Base-by-base conservation (phyloP, 2,329 filamentous ascomycete genomes). In the Colletotrichum caudatum region DNA sequence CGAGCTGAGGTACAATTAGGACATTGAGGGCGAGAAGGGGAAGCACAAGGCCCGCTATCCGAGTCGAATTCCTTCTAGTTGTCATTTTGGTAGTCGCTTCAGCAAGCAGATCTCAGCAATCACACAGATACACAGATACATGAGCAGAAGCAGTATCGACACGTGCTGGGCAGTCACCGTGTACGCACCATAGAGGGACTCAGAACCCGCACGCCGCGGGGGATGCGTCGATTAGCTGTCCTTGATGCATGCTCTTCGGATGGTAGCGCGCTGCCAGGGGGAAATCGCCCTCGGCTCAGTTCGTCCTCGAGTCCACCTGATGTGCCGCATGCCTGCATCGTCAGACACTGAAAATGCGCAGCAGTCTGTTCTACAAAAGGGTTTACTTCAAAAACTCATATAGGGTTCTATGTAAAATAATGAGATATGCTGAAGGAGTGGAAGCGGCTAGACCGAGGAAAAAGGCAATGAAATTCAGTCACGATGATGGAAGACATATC, bases 251-350 rank as follows among this genome's bases (percentile, higher is more conserved):
- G 11, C 8, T 2, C 4, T 23, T 16, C 1, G 1, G 0, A 0
- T n/a, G 33, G 14, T 7, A 20, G 20, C n/a, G 35, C 2, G 41
- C 26, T 12, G 11, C 5, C 39, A 56, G 62, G 35, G 26, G 11
- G 2, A 62, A 23, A 59, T 35, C 41, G 50, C 64, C 23, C 41
- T 51, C 44, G 64, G 7, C 62, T 37, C 39, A 41, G 37, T 29
- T 37, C 8, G 33, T 56, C n/a, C 7, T 50, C n/a, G 5, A 16
- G 3, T 29, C 64, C 23, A 26, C 23, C 26, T 57, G 35, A 50
- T 67, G 35, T 46, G 64, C 35, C 41, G 63, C 44, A 26, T 26
- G 57, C 48, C 26, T 51, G 57, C 68, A 58, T 62, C 35, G 26
- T 35, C 41, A 37, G 35, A 26, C 39, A 50, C 9, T 4, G 18